phyloP scores from a whole-genome alignment of 1,284 basidiomycete genomes.

The Omphalotus olearius region DNA sequence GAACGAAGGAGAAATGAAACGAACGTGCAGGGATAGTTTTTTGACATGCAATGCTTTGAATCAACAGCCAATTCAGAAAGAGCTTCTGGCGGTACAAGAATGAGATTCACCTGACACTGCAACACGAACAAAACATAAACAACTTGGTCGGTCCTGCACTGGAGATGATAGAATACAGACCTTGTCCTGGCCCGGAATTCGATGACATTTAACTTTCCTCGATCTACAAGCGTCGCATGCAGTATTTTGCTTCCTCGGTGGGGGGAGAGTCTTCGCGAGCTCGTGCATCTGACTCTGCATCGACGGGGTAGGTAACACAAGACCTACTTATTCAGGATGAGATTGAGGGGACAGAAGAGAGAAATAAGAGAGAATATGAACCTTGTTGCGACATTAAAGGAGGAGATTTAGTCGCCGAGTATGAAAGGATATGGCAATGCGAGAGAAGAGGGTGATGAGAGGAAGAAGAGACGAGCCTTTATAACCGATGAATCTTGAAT shows the following conservation, averaged over 20 bases:
- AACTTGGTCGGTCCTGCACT: neutral
- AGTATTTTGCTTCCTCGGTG: conserved; percentile 83
- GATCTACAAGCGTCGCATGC: conserved; percentile 87
- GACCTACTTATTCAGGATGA: conserved; percentile 27
- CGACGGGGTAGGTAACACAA: conserved; percentile 54
- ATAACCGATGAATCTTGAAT: too few species aligned
- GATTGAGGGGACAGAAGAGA: conserved; percentile 16
- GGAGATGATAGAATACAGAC: conserved; percentile 33
- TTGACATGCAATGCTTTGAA: conserved; percentile 68
- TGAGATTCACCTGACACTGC: conserved; percentile 58
- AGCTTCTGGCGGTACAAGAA: neutral
- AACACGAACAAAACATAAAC: conserved; percentile 19
- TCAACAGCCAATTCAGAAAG: conserved; percentile 14
- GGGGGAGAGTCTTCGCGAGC: conserved; percentile 67
- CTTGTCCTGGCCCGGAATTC: conserved; percentile 73
- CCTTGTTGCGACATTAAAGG: conserved; percentile 34
- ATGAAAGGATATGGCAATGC: conserved; percentile 20
- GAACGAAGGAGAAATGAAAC: conserved; percentile 25
- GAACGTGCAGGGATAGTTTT: conserved; percentile 83
- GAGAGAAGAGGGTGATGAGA: conserved; percentile 20
- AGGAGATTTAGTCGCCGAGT: conserved; percentile 33
- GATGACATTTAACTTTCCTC: conserved; percentile 80
- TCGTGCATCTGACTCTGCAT: conserved; percentile 77
- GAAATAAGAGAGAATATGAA: conserved; percentile 20
- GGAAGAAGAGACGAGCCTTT: too few species aligned